Evolutionary conservation across 768 basidiomycete species (phyloP).

Genomic region (Pleurotus giganteus): DNA sequence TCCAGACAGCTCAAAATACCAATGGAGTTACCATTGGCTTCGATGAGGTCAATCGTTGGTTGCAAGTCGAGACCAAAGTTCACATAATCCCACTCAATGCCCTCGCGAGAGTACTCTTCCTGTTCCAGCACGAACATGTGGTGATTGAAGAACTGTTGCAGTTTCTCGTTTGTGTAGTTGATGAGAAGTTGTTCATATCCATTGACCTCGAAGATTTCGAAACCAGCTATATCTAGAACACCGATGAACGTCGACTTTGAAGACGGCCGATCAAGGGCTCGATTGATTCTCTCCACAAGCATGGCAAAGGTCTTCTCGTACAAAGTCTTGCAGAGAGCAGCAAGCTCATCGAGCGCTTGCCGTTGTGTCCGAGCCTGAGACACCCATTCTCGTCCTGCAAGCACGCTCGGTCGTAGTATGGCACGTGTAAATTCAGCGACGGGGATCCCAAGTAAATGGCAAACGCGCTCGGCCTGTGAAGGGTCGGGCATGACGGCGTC

Average conservation of each 20-base stretch:
- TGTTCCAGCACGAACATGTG: constrained; percentile 99
- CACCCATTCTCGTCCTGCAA: constrained; percentile 97
- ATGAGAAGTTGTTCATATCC: constrained; percentile 97
- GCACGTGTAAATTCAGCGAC: constrained; percentile 86
- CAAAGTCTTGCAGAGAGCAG: constrained; percentile 87
- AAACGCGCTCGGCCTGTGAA: constrained; percentile 85
- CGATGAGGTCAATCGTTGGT: constrained; percentile 98
- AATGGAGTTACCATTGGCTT: constrained; percentile 74
- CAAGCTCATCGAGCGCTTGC: constrained; percentile 91
- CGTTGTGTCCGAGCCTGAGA: constrained; percentile 87
- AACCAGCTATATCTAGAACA: constrained; percentile 98
- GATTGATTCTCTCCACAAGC: constrained; percentile 93
- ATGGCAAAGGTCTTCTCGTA: constrained; percentile 97
- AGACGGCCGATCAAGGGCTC: constrained; percentile 88
- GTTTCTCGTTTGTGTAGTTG: constrained; percentile 98
- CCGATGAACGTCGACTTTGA: constrained; percentile 95
- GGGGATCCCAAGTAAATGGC: constrained; percentile 88
- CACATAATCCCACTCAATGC: constrained; percentile 96
- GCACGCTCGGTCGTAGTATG: constrained; percentile 83
- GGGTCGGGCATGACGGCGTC: constrained; percentile 77
- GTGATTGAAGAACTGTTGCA: constrained; percentile 98
- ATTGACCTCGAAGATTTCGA: constrained; percentile 95
- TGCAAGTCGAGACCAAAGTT: constrained; percentile 98
- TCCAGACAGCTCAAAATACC: constrained; percentile 93
- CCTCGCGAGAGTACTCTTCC: constrained; percentile 95